These are phyloP conservation scores for Sporothrix mexicana DNA, from an alignment of 2,329 filamentous ascomycete genomes.

Conservation along the genomic window DNA sequence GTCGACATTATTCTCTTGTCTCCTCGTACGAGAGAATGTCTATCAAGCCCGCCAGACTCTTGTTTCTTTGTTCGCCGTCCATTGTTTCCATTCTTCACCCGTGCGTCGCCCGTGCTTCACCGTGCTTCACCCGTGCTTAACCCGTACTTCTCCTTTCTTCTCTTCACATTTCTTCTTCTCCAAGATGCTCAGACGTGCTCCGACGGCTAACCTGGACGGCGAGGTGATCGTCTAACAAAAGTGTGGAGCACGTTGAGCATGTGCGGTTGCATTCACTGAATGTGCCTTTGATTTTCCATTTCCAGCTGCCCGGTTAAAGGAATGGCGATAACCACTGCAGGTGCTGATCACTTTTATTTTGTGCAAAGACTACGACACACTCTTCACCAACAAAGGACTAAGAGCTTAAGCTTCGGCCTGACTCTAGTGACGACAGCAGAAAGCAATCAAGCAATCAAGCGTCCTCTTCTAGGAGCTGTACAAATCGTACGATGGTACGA, in stretches of 20 bases:
- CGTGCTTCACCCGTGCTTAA: too few relatives aligned
- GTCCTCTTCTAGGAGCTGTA: slow-evolving; percentile 2
- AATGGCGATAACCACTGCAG: background rate
- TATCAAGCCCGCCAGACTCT: background rate
- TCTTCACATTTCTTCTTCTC: background rate
- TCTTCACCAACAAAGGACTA: background rate
- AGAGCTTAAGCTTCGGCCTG: background rate
- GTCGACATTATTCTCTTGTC: too few relatives aligned
- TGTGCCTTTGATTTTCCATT: background rate
- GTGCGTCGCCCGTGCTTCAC: too few relatives aligned
- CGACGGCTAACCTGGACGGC: background rate
- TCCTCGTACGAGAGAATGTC: background rate
- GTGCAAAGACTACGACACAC: too few relatives aligned
- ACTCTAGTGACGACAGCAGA: background rate
- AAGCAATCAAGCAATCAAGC: background rate
- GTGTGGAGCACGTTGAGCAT: background rate
- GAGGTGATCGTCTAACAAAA: background rate
- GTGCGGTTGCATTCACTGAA: background rate
- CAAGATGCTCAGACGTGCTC: background rate
- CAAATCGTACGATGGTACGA: slow-evolving; percentile 24
- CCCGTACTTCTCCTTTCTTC: background rate
- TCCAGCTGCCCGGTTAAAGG: background rate
- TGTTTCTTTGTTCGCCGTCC: background rate
- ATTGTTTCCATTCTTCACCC: background rate
- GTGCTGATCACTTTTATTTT: background rate